Conservation (phyloP, 2,329 filamentous ascomycete genomes). For the Ophiognomonia clavigignenti-juglandacearum region DNA sequence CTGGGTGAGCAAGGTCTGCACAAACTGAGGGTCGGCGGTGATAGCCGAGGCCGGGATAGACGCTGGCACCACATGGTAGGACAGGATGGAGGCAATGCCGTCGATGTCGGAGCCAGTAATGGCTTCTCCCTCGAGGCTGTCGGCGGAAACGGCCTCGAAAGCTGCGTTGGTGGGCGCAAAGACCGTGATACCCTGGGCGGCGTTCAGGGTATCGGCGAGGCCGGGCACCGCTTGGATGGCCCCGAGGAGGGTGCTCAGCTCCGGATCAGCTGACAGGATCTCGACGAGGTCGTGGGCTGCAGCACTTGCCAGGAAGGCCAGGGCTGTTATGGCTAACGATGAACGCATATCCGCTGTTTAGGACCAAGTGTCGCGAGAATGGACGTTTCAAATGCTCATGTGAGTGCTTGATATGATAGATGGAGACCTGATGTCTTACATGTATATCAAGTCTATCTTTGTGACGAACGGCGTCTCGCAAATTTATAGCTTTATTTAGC, state of each 20-base stretch:
- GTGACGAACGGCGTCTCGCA: too few species aligned
- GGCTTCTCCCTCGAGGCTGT: slow-evolving; percentile 1
- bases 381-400: too few species aligned
- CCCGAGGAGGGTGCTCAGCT: slow-evolving; percentile 1
- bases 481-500: too few species aligned
- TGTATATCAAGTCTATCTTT: too few species aligned
- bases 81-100: slow-evolving; percentile 4
- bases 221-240: slow-evolving; percentile 1
- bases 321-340: background rate
- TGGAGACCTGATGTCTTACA: too few species aligned
- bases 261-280: background rate
- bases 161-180: slow-evolving; percentile 4
- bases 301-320: background rate
- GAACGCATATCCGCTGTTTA: background rate
- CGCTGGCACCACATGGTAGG: slow-evolving; percentile 1
- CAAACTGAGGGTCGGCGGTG: background rate
- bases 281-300: background rate
- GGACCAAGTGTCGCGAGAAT: too few species aligned
- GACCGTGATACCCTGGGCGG: slow-evolving; percentile 1
- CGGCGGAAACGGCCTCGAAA: background rate
- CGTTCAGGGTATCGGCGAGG: background rate
- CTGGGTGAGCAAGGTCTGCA: slow-evolving; percentile 3
- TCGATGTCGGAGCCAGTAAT: background rate
- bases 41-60: background rate
- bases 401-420: too few species aligned